Evolutionary conservation across 2,329 filamentous ascomycete species (phyloP), one percentile per base, ranked within the genome.

Genomic region (Lecanicillium sp.): DNA sequence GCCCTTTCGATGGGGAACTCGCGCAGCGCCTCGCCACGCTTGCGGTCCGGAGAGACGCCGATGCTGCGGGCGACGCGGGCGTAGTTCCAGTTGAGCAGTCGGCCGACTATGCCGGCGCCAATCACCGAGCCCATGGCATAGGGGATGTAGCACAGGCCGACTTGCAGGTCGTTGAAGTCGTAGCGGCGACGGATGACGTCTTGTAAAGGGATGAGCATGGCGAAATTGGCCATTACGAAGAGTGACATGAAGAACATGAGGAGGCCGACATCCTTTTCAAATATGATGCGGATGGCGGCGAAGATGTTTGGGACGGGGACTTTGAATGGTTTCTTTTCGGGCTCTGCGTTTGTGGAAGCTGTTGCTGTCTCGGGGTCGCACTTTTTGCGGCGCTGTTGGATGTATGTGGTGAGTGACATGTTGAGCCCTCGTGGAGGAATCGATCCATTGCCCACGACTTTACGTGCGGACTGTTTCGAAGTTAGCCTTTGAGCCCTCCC

Each of bases 21-120:
- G 11, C 50, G 40, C 44, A 62, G 43, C 37, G 63, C 54, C 29
- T 57, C 52, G 40, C 56, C 56, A 31, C 68, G 65, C 42, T 66
- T 70, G 43, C 62, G 64, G 31, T 64, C 65, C 29, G 77, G 59
- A 1, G 61, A 48, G 19, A 79, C 59, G 14, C 70, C 69, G 1
- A 73, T 54, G 5, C 59, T 60, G 6, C 53, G 53, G 3, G 76
- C 74, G 29, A 74, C 62, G 9, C 75, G 68, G 0, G 65, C 61
- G 49, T 77, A 84, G 51, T 80, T 78, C 62, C 68, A 72, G 54
- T 84, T 77, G 6, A 82, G 61, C 4, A 80, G 47, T 30, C 64
- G 63, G 11, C 79, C 74, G 1, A 59, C 54, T 1, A 56, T 44
- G 13, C 59, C 35, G 3, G 59, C 52, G 4, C 62, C 59, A 2